Percentiles rank a stretch among this genome's conserved stretches.
Evolutionary conservation across 352 stramenopile species (phyloP).

Genomic region (Globisporangium rhizosaccharum): DNA sequence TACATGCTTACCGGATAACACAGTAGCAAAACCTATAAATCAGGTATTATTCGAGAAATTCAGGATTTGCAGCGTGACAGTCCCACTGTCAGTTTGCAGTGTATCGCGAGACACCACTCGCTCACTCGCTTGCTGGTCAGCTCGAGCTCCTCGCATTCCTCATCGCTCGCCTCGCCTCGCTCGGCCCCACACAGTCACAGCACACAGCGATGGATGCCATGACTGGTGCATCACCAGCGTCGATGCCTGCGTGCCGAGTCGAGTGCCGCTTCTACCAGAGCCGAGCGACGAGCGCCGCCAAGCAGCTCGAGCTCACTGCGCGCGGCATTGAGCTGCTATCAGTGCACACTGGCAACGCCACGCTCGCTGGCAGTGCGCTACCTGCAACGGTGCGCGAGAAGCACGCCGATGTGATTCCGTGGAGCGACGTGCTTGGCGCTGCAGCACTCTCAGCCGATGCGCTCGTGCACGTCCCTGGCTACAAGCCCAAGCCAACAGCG

Average conservation of each 20-base stretch:
- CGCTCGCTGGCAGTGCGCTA: not conserved
- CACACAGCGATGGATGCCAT: too few relatives aligned
- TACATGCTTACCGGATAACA: too few relatives aligned
- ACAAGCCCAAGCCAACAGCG: constrained; percentile 1
- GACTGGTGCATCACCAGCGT: too few relatives aligned
- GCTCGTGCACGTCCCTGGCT: constrained; percentile 5
- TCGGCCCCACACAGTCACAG: too few relatives aligned
- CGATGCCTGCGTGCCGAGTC: not conserved
- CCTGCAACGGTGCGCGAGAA: constrained; percentile 4
- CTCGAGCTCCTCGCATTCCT: too few relatives aligned
- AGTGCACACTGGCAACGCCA: not conserved
- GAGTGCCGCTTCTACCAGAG: constrained; percentile 15
- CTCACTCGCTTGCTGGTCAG: too few relatives aligned
- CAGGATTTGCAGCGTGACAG: too few relatives aligned
- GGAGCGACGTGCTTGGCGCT: constrained; percentile 10
- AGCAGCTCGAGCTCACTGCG: constrained; percentile 5
- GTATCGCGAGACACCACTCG: too few relatives aligned
- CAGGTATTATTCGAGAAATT: too few relatives aligned
- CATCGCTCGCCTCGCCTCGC: too few relatives aligned
- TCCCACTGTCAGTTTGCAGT: too few relatives aligned
- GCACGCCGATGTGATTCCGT: constrained; percentile 8
- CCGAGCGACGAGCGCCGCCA: constrained; percentile 4
- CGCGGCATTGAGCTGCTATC: constrained; percentile 9
- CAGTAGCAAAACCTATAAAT: too few relatives aligned
- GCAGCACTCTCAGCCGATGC: constrained; percentile 2